Conservation (phyloP, 352 stramenopile species). For the Phytophthora melonis region DNA sequence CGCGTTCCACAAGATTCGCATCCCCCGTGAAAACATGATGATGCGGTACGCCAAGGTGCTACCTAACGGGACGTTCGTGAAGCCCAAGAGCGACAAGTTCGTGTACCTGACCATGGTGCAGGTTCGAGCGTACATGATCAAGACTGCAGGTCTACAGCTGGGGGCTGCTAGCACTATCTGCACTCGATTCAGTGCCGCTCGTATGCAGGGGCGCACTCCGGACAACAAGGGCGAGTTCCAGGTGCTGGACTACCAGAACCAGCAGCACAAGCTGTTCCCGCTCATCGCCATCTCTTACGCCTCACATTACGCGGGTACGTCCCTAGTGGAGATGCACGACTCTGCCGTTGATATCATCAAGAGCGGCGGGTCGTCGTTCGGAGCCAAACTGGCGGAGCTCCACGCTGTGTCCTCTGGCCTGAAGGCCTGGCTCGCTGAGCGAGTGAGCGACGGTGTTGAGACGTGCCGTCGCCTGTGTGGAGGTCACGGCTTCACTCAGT, state of each 20-base stretch:
- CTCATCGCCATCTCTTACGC: constrained; percentile 34
- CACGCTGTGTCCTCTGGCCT: constrained; percentile 59
- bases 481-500: constrained; percentile 40
- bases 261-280: constrained; percentile 52
- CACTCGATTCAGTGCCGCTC: constrained; percentile 54
- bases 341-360: constrained; percentile 42
- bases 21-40: constrained; percentile 36
- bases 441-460: constrained; percentile 52
- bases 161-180: constrained; percentile 46
- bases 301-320: background rate
- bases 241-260: constrained; percentile 67
- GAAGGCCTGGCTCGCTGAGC: constrained; percentile 55
- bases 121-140: constrained; percentile 44
- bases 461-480: constrained; percentile 52
- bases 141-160: constrained; percentile 14
- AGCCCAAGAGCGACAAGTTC: constrained; percentile 73
- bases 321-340: constrained; percentile 33
- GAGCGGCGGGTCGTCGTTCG: constrained; percentile 41
- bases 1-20: constrained; percentile 26
- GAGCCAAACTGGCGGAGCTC: constrained; percentile 48
- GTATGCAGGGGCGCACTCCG: constrained; percentile 50
- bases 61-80: constrained; percentile 58
- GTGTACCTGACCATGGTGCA: constrained; percentile 67
- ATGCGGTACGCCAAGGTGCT: constrained; percentile 47
- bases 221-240: constrained; percentile 49